Percentiles rank a stretch among this genome's conserved stretches.
Conservation (phyloP, 2,329 filamentous ascomycete species). For the Talaromyces sp. region DNA sequence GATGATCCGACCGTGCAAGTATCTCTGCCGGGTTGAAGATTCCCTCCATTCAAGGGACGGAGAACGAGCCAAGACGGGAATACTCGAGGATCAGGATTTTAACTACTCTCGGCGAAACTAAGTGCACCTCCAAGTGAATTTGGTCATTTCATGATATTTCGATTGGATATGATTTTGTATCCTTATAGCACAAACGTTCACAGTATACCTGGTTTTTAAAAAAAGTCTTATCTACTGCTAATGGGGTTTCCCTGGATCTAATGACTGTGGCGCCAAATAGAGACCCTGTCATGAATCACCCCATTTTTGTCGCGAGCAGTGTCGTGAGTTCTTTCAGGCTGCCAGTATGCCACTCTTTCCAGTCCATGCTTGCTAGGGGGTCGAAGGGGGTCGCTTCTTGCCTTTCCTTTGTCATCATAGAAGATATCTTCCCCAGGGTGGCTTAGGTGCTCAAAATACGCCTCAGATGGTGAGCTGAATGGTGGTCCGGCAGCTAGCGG, state of each 20-base stretch:
- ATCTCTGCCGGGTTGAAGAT: neutral
- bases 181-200: too few species aligned
- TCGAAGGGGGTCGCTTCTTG: conserved; percentile 52
- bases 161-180: too few species aligned
- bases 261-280: conserved; percentile 46
- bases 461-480: conserved; percentile 67
- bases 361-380: conserved; percentile 44
- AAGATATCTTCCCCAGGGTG: conserved; percentile 68
- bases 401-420: conserved; percentile 61
- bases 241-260: too few species aligned
- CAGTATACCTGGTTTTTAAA: too few species aligned
- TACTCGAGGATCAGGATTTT: too few species aligned
- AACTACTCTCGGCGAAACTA: too few species aligned
- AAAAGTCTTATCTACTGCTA: too few species aligned
- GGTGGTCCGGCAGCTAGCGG: conserved; percentile 70
- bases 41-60: too few species aligned
- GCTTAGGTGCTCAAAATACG: conserved; percentile 72
- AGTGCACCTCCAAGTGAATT: too few species aligned
- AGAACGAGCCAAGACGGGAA: too few species aligned
- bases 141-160: too few species aligned
- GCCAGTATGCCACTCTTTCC: conserved; percentile 57
- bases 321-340: conserved; percentile 59
- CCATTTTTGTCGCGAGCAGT: conserved; percentile 52
- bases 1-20: neutral
- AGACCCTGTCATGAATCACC: conserved; percentile 46